These are phyloP conservation scores for Rubus parviflorus DNA, from an alignment of 306 rosid species.

Conservation along the genomic window DNA sequence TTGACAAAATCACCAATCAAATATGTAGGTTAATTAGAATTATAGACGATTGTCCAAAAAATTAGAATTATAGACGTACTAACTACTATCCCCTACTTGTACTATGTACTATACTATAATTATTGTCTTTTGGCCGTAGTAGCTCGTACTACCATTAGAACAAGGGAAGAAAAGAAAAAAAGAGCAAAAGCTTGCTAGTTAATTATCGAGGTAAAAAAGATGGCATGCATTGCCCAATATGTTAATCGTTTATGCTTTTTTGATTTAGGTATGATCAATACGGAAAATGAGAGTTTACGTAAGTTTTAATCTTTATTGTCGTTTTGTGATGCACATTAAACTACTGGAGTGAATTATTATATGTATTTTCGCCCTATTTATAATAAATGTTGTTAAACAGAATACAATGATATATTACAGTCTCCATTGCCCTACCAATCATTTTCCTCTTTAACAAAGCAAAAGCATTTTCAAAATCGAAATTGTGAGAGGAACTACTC, in stretches of 20 bases:
- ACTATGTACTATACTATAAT: not conserved
- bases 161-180: not conserved
- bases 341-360: too few species aligned
- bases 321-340: too few species aligned
- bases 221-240: not conserved
- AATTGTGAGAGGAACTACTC: not conserved
- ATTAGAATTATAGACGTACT: not conserved
- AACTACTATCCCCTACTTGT: not conserved
- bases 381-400: too few species aligned
- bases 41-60: too few species aligned
- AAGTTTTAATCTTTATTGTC: too few species aligned
- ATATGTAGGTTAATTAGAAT: not conserved
- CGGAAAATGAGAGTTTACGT: too few species aligned
- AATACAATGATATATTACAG: too few species aligned
- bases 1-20: not conserved
- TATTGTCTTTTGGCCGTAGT: not conserved
- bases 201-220: not conserved
- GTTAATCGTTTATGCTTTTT: too few species aligned
- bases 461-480: not conserved
- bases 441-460: not conserved
- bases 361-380: too few species aligned
- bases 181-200: not conserved
- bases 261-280: too few species aligned
- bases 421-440: not conserved
- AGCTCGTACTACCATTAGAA: not conserved